Evolutionary conservation across 2,329 filamentous ascomycete genomes (phyloP), one percentile per base, ranked within the genome.

Genomic region (Colletotrichum viniferum): DNA sequence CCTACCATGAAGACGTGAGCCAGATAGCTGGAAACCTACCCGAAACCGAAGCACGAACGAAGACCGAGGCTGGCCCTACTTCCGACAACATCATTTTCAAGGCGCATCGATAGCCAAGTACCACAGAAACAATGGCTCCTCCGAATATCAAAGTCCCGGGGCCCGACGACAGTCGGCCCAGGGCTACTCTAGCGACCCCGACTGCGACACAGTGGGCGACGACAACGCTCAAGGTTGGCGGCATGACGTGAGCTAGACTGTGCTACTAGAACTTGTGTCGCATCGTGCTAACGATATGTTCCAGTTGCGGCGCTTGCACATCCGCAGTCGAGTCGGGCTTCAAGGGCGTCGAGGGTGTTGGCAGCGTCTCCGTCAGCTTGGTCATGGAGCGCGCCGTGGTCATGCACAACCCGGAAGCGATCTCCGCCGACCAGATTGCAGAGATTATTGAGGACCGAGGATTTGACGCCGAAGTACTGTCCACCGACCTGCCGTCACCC

Each of bases 301-400:
- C 34, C 26, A 92, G 90, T 78, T 99, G 97, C 86, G 96, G 96
- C 82, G 94, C 96, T 79, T 99, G 97, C 84, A 98, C 96, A 32
- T 97, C 96, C 60, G 94, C 97, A n/a, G 94, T 99, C 79, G 96
- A 98, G 88, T 92, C 94, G 75, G 97, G 94, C 78, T 98, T 99
- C 86, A 94, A 95, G 81, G 92, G 91, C 78, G 90, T 98, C 7
- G 89, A 94, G 52, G 96, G 97, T 70, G 92, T 97, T 12, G 94
- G 94, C 77, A 95, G 90, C 79, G 95, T 98, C 74, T 97, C 96
- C 12, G 94, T 99, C 80, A 98, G 95, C 83, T 87, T 99, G 80
- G 94, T 98, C 71, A 98, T 98, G 92, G 96, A 98, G 84, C 92
- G 96, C 76, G 97, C 96, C n/a, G 96, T 98, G 56, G 89, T 98